These are phyloP conservation scores for Aspergillus incahuasiensis DNA, from an alignment of 495 filamentous ascomycete genomes.

Conservation along the genomic window DNA sequence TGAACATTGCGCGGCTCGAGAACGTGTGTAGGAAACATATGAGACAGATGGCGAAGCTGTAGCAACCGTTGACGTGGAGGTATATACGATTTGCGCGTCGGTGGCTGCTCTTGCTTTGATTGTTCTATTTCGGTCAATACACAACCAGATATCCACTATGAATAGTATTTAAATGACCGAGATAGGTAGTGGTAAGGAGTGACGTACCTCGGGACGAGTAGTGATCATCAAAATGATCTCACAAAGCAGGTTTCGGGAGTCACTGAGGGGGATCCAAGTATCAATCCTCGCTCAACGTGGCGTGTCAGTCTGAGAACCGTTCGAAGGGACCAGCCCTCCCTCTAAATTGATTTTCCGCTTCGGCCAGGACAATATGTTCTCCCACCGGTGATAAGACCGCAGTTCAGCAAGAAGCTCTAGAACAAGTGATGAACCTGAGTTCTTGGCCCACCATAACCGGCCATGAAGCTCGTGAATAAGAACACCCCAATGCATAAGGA, in stretches of 20 bases:
- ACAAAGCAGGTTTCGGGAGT: neutral
- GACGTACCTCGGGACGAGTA: too few species aligned
- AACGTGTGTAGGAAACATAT: constrained; percentile 16
- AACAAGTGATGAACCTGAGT: constrained; percentile 30
- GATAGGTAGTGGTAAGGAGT: neutral
- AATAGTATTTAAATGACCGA: neutral
- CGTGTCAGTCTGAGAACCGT: neutral
- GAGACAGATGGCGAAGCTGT: constrained; percentile 15
- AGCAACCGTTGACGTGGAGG: neutral
- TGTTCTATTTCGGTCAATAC: neutral
- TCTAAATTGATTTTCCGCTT: constrained; percentile 28
- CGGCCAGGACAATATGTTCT: constrained; percentile 29
- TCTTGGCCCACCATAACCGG: constrained; percentile 35
- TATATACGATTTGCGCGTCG: neutral
- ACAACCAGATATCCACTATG: neutral
- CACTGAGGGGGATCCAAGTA: neutral
- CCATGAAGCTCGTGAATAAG: constrained; percentile 32
- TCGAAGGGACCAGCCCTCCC: neutral
- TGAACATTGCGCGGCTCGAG: constrained; percentile 22
- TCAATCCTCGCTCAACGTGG: neutral
- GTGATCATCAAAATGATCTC: neutral
- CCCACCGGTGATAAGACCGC: constrained; percentile 20
- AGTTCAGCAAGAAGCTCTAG: constrained; percentile 25
- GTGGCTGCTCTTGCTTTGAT: neutral
- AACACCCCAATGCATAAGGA: constrained; percentile 39